Percentiles rank a stretch among this genome's conserved stretches.
Evolutionary conservation across 2,329 filamentous ascomycete genomes (phyloP).

Genomic region (Fusarium sp.): DNA sequence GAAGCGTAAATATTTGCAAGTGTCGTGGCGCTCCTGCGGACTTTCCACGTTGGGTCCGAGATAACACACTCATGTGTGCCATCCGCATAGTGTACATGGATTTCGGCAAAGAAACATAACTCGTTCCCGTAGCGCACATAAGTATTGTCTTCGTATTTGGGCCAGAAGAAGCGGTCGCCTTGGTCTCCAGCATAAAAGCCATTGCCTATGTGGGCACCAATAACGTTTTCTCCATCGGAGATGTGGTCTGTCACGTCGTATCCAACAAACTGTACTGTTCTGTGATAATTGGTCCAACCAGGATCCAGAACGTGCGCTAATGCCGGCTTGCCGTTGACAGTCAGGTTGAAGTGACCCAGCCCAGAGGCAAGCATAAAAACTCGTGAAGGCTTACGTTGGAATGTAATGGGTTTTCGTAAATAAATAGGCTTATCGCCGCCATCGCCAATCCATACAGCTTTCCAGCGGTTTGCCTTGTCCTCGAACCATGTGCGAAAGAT

Average conservation of each 20-base stretch:
- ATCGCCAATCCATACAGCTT: slow-evolving; percentile 58
- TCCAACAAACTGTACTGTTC: slow-evolving; percentile 59
- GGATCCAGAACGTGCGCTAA: slow-evolving; percentile 56
- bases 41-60: slow-evolving; percentile 56
- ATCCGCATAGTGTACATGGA: slow-evolving; percentile 57
- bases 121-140: slow-evolving; percentile 58
- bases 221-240: slow-evolving; percentile 53
- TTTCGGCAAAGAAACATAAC: slow-evolving; percentile 58
- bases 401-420: slow-evolving; percentile 53
- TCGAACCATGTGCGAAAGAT: slow-evolving; percentile 61
- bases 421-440: slow-evolving; percentile 59
- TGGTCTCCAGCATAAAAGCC: slow-evolving; percentile 63
- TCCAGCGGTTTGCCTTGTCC: slow-evolving; percentile 57
- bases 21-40: slow-evolving; percentile 56
- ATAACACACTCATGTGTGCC: slow-evolving; percentile 55
- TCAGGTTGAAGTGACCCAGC: slow-evolving; percentile 58
- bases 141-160: slow-evolving; percentile 59
- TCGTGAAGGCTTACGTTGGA: slow-evolving; percentile 51
- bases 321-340: slow-evolving; percentile 53
- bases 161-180: slow-evolving; percentile 60
- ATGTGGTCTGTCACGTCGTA: slow-evolving; percentile 59
- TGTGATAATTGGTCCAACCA: slow-evolving; percentile 59
- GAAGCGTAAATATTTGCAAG: slow-evolving; percentile 60
- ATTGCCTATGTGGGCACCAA: slow-evolving; percentile 60
- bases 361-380: slow-evolving; percentile 57